These are phyloP conservation scores for Phytopythium cucurbitacearum DNA, from an alignment of 352 stramenopile species.

Conservation along the genomic window DNA sequence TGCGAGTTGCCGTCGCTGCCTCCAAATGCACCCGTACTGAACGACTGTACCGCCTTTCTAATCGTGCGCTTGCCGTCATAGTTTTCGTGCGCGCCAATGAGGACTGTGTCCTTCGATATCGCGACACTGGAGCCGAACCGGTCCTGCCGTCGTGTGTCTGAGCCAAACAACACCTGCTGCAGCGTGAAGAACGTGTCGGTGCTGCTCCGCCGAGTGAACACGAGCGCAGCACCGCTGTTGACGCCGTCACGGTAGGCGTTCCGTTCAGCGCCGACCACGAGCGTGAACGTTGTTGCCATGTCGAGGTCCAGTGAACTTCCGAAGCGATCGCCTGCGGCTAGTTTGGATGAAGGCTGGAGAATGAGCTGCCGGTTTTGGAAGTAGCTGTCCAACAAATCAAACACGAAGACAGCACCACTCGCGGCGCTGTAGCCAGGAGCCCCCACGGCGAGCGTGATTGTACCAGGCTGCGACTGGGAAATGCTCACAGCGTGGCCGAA, in stretches of 20 bases:
- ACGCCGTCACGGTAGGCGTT: slow-evolving; percentile 27
- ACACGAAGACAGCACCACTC: slow-evolving; percentile 72
- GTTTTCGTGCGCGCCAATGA: slow-evolving; percentile 64
- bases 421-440: slow-evolving; percentile 54
- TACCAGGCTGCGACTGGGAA: slow-evolving; percentile 30
- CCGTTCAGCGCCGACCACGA: slow-evolving; percentile 58
- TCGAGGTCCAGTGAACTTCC: slow-evolving; percentile 65
- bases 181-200: slow-evolving; percentile 66
- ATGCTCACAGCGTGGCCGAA: slow-evolving; percentile 72
- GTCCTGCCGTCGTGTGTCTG: slow-evolving; percentile 55
- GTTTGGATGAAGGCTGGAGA: slow-evolving; percentile 36
- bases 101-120: slow-evolving; percentile 60
- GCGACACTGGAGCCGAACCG: slow-evolving; percentile 71
- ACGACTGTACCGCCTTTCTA: slow-evolving; percentile 64
- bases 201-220: slow-evolving; percentile 46
- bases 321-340: slow-evolving; percentile 57
- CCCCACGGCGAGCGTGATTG: slow-evolving; percentile 55
- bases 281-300: slow-evolving; percentile 63
- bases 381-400: slow-evolving; percentile 48
- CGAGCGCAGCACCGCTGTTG: slow-evolving; percentile 45
- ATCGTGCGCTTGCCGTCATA: slow-evolving; percentile 56
- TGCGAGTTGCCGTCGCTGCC: slow-evolving; percentile 11
- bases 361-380: slow-evolving; percentile 69
- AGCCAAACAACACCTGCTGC: slow-evolving; percentile 65
- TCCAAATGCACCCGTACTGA: slow-evolving; percentile 33